A percentile compares a stretch with the other conserved stretches of the same genome.
Evolutionary conservation across 129 eudicot species (phyloP).

Genomic region (Glebionis coronaria): DNA sequence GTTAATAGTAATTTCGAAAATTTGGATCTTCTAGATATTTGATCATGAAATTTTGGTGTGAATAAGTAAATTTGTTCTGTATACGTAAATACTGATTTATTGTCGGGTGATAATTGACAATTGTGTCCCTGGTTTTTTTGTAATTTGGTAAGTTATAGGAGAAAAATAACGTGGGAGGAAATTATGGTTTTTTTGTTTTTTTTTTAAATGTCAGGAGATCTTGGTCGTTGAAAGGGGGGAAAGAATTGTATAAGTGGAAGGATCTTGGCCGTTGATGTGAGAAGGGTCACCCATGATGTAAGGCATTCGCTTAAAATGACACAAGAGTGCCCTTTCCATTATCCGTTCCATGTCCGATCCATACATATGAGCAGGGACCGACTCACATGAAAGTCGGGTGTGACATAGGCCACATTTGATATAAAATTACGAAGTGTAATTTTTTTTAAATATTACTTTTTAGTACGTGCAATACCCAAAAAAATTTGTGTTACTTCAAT

Average conservation of each 20-base stretch:
- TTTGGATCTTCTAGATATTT: slow-evolving; percentile 31
- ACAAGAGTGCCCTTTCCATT: no score
- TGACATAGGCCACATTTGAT: no score
- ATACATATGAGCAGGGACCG: no score
- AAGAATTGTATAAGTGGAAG: slow-evolving; percentile 11
- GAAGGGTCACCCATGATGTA: background rate
- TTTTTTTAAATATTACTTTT: no score
- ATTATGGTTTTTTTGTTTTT: background rate
- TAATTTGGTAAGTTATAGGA: slow-evolving; percentile 15
- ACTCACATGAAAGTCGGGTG: no score
- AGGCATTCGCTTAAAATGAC: background rate
- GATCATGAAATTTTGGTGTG: slow-evolving; percentile 26
- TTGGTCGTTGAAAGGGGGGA: slow-evolving; percentile 40
- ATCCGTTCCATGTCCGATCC: no score
- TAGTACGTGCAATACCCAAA: no score
- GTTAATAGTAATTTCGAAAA: slow-evolving; percentile 6
- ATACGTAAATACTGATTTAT: slow-evolving; percentile 35
- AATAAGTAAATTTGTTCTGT: slow-evolving; percentile 30
- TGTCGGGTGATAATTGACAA: slow-evolving; percentile 35
- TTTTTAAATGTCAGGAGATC: background rate
- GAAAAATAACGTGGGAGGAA: background rate
- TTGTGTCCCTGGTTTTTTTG: slow-evolving; percentile 17
- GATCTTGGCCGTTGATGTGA: slow-evolving; percentile 20
- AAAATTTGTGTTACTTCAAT: no score
- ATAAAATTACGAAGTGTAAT: no score